phyloP scores from a whole-genome alignment of 192 early-diverging fungal species.

The Rhizoclosmatium globosum region DNA sequence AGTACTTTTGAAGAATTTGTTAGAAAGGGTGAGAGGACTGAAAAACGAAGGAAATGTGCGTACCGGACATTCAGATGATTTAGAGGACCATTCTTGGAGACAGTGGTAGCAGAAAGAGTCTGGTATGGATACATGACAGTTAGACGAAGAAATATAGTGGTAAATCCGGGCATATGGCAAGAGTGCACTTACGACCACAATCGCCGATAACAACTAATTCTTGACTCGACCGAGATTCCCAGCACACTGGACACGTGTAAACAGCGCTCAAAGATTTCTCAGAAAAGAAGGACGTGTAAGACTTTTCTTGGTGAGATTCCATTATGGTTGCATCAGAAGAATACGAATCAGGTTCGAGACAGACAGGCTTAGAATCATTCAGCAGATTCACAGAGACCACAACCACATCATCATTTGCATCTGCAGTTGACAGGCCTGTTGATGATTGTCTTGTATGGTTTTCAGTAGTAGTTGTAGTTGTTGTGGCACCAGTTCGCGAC shows the following conservation, averaged over 20 bases:
- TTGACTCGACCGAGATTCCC: background rate
- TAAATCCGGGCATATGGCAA: background rate
- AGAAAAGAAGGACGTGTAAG: too few relatives aligned
- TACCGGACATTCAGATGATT: constrained; percentile 34
- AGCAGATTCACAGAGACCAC: background rate
- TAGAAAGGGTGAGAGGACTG: background rate
- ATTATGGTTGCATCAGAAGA: background rate
- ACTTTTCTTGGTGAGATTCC: too few relatives aligned
- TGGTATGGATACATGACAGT: background rate
- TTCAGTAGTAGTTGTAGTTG: too few relatives aligned
- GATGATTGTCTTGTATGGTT: too few relatives aligned
- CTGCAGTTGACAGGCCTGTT: too few relatives aligned
- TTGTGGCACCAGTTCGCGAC: too few relatives aligned
- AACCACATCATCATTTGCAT: background rate
- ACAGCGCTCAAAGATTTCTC: background rate
- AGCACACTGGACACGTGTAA: constrained; percentile 30
- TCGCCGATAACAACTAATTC: constrained; percentile 34
- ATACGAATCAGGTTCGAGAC: background rate
- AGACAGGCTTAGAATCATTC: background rate
- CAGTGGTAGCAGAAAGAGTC: constrained; percentile 34
- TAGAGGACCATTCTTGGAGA: constrained; percentile 15
- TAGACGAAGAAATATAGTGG: background rate
- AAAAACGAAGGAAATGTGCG: background rate
- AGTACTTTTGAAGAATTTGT: background rate
- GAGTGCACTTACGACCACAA: constrained; percentile 25